Base-by-base conservation (phyloP, 139 green algal genomes). In the Monoraphidium neglectum region DNA sequence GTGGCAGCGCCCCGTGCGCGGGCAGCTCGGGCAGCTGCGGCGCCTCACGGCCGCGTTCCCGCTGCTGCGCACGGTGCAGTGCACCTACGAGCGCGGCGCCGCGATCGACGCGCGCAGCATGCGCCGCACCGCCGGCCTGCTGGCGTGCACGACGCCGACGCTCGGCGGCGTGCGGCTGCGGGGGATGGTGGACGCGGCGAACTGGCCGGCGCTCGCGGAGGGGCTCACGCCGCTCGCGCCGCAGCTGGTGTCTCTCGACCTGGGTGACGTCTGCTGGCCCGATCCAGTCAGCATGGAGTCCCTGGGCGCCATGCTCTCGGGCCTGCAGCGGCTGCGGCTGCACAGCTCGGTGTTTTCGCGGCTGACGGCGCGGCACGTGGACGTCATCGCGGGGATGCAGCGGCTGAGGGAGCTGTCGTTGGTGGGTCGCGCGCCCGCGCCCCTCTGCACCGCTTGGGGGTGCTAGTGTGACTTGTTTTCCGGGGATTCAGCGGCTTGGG, bases 201-300 rank as follows among this genome's bases (percentile, higher is more conserved):
- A 77, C 60, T 77, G 72, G 72, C 72, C 38, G 4, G 72, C 72
- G 24, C 32, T 70, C 10, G 38, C 68, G 1, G 32, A 23, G 59
- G 59, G 59, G 18, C 68, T 77, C 59, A 43, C 70, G 72, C 46
- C 57, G n/a, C 30, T 77, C 0, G 62, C 32, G 12, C 40, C 59
- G 30, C 72, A 70, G 43, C 72, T 77, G 43, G 40, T 24, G 3
- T 36, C 15, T 28, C 60, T 77, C 1, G 56, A 15, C 12, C 47
- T 77, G 36, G 12, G n/a, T 0, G 63, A 77, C 72, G 68, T 70
- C 56, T 77, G 72, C 72, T 77, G 72, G 72, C 72, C 72, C 12
- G 43, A 51, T 12, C 59, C 72, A 3, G 28, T 59, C 35, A 49
- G 47, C 59, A 77, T 32, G 16, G 57, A 62, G 32, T 46, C 68